Conservation (phyloP, 1,139 yeast genomes). For the Debaryomyces singareniensis region DNA sequence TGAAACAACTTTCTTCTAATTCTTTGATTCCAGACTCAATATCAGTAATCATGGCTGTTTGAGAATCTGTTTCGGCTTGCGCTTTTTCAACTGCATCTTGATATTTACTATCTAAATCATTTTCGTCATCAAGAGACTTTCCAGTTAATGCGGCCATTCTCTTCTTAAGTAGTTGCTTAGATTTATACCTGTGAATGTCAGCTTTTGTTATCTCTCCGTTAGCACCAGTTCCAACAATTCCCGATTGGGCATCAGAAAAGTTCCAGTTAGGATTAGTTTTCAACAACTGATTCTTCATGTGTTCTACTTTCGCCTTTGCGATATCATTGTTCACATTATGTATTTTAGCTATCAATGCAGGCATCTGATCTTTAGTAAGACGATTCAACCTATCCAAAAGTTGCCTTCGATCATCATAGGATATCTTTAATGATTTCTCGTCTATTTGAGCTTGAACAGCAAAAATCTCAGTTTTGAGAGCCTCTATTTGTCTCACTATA, state of each 20-base stretch:
- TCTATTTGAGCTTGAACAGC: slow-evolving; percentile 46
- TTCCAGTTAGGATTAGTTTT: slow-evolving; percentile 58
- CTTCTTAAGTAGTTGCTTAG: slow-evolving; percentile 70
- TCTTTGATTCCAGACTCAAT: slow-evolving; percentile 70
- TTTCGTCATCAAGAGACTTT: slow-evolving; percentile 38
- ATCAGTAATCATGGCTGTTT: slow-evolving; percentile 58
- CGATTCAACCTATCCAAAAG: slow-evolving; percentile 46
- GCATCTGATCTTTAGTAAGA: slow-evolving; percentile 59
- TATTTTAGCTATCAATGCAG: slow-evolving; percentile 59
- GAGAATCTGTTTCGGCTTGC: slow-evolving; percentile 48
- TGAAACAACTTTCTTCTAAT: slow-evolving; percentile 56
- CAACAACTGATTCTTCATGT: slow-evolving; percentile 48
- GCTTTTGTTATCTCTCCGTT: slow-evolving; percentile 78
- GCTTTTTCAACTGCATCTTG: slow-evolving; percentile 51
- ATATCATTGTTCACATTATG: slow-evolving; percentile 60
- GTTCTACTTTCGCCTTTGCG: slow-evolving; percentile 58
- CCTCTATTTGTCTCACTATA: slow-evolving; percentile 43
- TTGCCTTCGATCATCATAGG: slow-evolving; percentile 33
- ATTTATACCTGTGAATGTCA: slow-evolving; percentile 72
- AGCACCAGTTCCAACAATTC: slow-evolving; percentile 73
- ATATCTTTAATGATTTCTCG: slow-evolving; percentile 20
- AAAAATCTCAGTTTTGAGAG: slow-evolving; percentile 55
- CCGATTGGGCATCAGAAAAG: slow-evolving; percentile 43
- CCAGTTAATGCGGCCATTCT: slow-evolving; percentile 94
- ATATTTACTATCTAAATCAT: slow-evolving; percentile 47